A percentile compares a stretch with the other conserved stretches of the same genome.
phyloP scores from a whole-genome alignment of 352 stramenopile genomes.

The Phytopythium litorale region DNA sequence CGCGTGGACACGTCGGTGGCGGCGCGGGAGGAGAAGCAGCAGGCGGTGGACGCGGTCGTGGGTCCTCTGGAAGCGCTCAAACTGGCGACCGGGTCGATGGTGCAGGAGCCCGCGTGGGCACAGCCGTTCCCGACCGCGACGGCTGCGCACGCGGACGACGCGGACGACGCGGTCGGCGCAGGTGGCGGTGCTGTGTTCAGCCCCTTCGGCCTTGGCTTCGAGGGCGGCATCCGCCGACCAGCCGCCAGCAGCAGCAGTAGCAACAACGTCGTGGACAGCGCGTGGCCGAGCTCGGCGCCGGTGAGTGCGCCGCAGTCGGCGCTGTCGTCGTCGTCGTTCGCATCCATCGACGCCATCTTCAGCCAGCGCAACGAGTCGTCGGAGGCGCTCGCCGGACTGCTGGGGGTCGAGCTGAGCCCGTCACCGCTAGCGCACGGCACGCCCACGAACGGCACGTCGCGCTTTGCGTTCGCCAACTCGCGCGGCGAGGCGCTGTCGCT shows the following conservation, averaged over 20 bases:
- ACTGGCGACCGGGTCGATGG: constrained; percentile 54
- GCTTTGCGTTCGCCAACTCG: constrained; percentile 80
- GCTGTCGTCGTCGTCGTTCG: constrained; percentile 53
- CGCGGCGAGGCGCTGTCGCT: constrained; percentile 7
- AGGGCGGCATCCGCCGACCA: constrained; percentile 49
- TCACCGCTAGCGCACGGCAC: constrained; percentile 39
- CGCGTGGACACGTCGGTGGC: constrained; percentile 44
- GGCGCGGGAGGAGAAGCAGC: constrained; percentile 14
- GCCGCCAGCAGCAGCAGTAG: constrained; percentile 8
- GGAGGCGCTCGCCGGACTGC: constrained; percentile 57
- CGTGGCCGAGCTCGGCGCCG: constrained; percentile 24
- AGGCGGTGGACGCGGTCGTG: constrained; percentile 29
- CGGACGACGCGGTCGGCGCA: constrained; percentile 8
- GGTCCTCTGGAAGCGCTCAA: constrained; percentile 70
- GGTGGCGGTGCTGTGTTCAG: constrained; percentile 42
- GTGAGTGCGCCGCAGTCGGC: constrained; percentile 14
- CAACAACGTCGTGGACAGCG: constrained; percentile 2
- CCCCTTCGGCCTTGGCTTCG: constrained; percentile 73
- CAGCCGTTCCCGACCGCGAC: constrained; percentile 59
- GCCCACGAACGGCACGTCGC: constrained; percentile 45
- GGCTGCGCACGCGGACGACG: constrained; percentile 37
- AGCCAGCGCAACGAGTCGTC: constrained; percentile 70
- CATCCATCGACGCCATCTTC: constrained; percentile 83
- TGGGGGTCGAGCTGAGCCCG: constrained; percentile 52
- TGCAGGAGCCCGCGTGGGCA: constrained; percentile 60